Evolutionary conservation across 1,284 basidiomycete species (phyloP).

Genomic region (Marasmius oreades): DNA sequence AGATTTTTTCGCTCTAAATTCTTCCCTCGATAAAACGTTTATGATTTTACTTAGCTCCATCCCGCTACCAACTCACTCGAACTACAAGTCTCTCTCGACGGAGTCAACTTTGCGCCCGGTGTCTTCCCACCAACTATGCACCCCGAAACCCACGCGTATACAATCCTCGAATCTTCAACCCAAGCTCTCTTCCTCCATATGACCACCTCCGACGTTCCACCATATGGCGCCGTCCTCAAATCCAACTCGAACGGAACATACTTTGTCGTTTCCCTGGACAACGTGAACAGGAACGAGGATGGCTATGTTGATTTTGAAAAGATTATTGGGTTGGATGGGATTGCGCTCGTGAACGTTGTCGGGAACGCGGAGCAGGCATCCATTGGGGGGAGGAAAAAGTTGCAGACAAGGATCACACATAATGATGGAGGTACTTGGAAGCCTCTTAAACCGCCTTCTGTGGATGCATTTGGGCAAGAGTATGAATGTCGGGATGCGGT

Average conservation of each 20-base stretch:
- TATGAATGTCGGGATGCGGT: conserved; percentile 79
- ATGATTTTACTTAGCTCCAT: conserved; percentile 46
- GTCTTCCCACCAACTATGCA: conserved; percentile 89
- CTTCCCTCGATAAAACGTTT: not conserved
- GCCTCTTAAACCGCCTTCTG: conserved; percentile 67
- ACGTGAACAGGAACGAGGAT: conserved; percentile 84
- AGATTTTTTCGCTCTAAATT: no score
- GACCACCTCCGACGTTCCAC: conserved; percentile 82
- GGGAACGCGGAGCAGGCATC: conserved; percentile 80
- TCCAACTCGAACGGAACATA: conserved; percentile 99
- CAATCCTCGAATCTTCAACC: conserved; percentile 92
- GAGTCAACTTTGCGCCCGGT: conserved; percentile 78
- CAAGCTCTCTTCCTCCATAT: conserved; percentile 93
- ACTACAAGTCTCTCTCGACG: conserved; percentile 91
- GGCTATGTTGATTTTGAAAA: conserved; percentile 99
- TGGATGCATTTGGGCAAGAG: conserved; percentile 73
- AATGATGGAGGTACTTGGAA: conserved; percentile 97
- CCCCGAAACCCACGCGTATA: conserved; percentile 91
- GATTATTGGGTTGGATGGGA: conserved; percentile 93
- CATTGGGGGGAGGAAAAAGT: conserved; percentile 62
- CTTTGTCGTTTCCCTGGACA: conserved; percentile 81
- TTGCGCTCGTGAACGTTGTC: conserved; percentile 91
- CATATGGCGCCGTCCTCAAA: conserved; percentile 92
- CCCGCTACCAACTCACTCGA: conserved; percentile 60
- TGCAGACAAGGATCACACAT: conserved; percentile 90